Conservation (phyloP, 176 grass and related monocot genomes). For the Aegilops longissima region DNA sequence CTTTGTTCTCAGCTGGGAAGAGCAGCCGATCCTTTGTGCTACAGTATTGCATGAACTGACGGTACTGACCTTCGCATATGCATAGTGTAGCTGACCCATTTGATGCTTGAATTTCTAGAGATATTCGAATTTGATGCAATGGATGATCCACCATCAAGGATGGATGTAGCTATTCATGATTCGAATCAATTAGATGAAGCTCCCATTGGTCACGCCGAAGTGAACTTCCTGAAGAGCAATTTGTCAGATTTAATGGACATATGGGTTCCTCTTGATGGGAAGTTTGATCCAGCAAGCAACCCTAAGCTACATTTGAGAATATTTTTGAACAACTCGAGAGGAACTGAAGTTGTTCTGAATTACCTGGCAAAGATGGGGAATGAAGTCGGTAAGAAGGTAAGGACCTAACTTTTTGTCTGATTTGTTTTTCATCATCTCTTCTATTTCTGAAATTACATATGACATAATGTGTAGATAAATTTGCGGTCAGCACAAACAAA, state of each 20-base stretch:
- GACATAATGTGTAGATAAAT: conserved; percentile 60
- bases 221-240: conserved; percentile 89
- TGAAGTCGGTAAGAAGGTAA: conserved; percentile 95
- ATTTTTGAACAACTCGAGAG: conserved; percentile 89
- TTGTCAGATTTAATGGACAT: conserved; percentile 75
- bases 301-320: conserved; percentile 83
- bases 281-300: conserved; percentile 69
- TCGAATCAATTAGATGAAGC: conserved; percentile 67
- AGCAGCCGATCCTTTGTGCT: background rate
- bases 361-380: conserved; percentile 87
- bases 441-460: background rate
- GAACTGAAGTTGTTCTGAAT: conserved; percentile 78
- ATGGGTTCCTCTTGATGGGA: conserved; percentile 87
- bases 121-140: conserved; percentile 97
- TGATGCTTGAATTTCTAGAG: conserved; percentile 62
- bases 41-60: background rate
- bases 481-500: conserved; percentile 91
- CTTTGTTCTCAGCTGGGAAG: background rate
- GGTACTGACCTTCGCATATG: background rate
- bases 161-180: conserved; percentile 79
- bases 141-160: conserved; percentile 91
- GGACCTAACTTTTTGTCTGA: background rate
- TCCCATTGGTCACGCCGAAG: conserved; percentile 68
- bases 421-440: background rate
- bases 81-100: background rate